These are phyloP conservation scores for Cadophora malorum DNA, from an alignment of 2,329 filamentous ascomycete genomes.

Conservation along the genomic window DNA sequence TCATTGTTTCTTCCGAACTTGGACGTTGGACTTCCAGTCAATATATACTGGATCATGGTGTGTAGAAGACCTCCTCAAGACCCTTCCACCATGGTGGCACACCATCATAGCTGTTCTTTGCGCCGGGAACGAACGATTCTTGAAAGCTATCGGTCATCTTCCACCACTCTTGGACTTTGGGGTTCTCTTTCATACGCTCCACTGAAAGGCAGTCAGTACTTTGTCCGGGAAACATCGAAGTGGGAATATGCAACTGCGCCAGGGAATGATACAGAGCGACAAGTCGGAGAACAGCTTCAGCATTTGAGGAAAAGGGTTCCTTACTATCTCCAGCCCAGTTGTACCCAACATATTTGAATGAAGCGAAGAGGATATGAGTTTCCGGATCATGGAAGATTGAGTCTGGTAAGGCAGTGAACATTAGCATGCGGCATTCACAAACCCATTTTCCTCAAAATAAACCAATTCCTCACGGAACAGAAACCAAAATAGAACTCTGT, in stretches of 20 bases:
- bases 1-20: slow-evolving; percentile 24
- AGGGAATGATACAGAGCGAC: neutral
- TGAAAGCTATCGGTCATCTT: slow-evolving; percentile 80
- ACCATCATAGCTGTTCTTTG: slow-evolving; percentile 63
- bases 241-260: neutral
- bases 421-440: slow-evolving; percentile 14
- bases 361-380: slow-evolving; percentile 71
- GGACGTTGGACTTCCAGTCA: neutral
- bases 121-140: slow-evolving; percentile 66
- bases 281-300: neutral
- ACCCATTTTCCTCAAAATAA: neutral
- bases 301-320: slow-evolving; percentile 4
- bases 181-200: slow-evolving; percentile 75
- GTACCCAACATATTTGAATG: slow-evolving; percentile 79
- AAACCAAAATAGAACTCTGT: neutral
- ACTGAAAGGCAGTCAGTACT: slow-evolving; percentile 46
- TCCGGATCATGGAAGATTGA: slow-evolving; percentile 74
- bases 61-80: slow-evolving; percentile 73
- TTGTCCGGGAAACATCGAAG: neutral
- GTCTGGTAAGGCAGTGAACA: slow-evolving; percentile 53
- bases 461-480: neutral
- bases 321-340: slow-evolving; percentile 71
- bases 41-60: slow-evolving; percentile 48
- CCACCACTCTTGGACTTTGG: slow-evolving; percentile 81
- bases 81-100: slow-evolving; percentile 72